Evolutionary conservation across 2,329 filamentous ascomycete species (phyloP).

Genomic region (Akanthomyces dipterigenus): DNA sequence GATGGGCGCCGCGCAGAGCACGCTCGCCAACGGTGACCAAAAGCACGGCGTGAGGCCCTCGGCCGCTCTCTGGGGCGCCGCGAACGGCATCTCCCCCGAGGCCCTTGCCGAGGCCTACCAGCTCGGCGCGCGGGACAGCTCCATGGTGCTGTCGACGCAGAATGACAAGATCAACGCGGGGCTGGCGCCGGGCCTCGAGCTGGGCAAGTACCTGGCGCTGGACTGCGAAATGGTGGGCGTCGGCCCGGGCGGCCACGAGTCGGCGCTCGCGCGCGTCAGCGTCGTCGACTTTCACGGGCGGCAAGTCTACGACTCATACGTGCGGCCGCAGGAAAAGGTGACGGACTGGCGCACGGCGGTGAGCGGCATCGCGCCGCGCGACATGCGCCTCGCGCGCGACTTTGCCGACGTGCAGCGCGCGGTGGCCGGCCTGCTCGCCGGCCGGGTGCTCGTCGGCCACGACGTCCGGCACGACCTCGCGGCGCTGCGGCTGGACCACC

Average conservation of each 20-base stretch:
- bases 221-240: conserved; percentile 99
- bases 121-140: conserved; percentile 42
- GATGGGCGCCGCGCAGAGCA: conserved; percentile 55
- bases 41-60: conserved; percentile 42
- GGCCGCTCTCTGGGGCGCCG: conserved; percentile 53
- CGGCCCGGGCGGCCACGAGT: conserved; percentile 61
- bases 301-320: conserved; percentile 91
- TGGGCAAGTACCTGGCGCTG: conserved; percentile 86
- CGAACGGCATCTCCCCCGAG: conserved; percentile 55
- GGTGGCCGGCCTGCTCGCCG: conserved; percentile 61
- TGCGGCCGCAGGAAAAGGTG: conserved; percentile 68
- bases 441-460: conserved; percentile 73
- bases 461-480: conserved; percentile 74
- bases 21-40: conserved; percentile 32
- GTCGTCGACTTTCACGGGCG: conserved; percentile 90
- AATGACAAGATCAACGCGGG: conserved; percentile 57
- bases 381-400: conserved; percentile 61
- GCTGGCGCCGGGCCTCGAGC: conserved; percentile 52
- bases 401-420: conserved; percentile 73
- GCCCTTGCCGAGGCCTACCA: conserved; percentile 57
- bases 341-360: conserved; percentile 87
- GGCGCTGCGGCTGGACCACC: conserved; percentile 71
- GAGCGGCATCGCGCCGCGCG: conserved; percentile 70
- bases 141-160: conserved; percentile 37
- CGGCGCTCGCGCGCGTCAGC: conserved; percentile 77